Percentiles rank a stretch among this genome's conserved stretches.
phyloP scores from a whole-genome alignment of 768 basidiomycete species.

The Collybiopsis luxurians region DNA sequence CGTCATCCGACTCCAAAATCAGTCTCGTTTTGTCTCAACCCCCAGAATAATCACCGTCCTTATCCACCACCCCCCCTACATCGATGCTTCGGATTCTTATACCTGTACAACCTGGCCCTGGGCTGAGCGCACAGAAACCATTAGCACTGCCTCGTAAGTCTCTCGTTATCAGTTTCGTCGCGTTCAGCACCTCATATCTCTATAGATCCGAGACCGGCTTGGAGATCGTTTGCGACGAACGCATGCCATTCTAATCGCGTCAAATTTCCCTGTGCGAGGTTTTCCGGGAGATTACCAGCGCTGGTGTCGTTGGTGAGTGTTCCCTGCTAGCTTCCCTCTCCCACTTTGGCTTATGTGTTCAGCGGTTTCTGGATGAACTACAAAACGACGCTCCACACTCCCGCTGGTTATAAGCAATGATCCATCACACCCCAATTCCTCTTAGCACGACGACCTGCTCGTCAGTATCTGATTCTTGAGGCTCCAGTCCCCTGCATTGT shows the following conservation, averaged over 20 bases:
- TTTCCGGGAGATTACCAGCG: slow-evolving; percentile 45
- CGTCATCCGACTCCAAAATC: too few relatives aligned
- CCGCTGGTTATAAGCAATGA: slow-evolving; percentile 30
- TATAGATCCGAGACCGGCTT: slow-evolving; percentile 27
- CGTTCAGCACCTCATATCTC: neutral
- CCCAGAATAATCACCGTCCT: too few relatives aligned
- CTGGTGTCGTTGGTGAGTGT: slow-evolving; percentile 34
- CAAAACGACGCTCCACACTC: slow-evolving; percentile 27
- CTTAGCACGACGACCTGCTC: slow-evolving; percentile 30
- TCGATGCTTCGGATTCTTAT: too few relatives aligned
- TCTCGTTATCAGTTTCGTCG: neutral
- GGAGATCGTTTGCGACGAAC: slow-evolving; percentile 38
- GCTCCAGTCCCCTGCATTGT: slow-evolving; percentile 33
- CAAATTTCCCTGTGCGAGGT: slow-evolving; percentile 46
- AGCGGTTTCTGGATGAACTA: slow-evolving; percentile 38
- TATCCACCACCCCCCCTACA: too few relatives aligned
- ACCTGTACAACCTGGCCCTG: too few relatives aligned
- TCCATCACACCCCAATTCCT: slow-evolving; percentile 18
- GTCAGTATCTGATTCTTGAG: slow-evolving; percentile 29
- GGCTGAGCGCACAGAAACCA: too few relatives aligned
- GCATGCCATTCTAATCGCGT: too few relatives aligned
- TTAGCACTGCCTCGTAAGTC: too few relatives aligned
- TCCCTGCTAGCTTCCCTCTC: slow-evolving; percentile 4
- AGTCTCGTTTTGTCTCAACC: too few relatives aligned
- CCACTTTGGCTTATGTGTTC: neutral